Conservation (phyloP, 805 yeast species). For the Ogataea chonburiensis region DNA sequence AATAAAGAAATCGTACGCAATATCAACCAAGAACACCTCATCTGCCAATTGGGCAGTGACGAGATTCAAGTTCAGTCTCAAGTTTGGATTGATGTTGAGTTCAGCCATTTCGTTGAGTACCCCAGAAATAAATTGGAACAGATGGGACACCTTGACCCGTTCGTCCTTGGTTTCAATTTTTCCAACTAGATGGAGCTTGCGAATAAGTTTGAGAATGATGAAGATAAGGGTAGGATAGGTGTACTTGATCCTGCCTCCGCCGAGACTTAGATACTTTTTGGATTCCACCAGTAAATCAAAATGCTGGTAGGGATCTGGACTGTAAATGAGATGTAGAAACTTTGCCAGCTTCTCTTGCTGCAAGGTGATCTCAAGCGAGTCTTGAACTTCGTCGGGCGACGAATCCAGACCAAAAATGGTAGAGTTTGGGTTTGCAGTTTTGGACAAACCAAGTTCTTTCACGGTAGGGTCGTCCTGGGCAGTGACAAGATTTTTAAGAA, state of each 20-base stretch:
- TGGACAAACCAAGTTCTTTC: conserved; percentile 39
- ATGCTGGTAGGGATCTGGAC: conserved; percentile 45
- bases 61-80: conserved; percentile 50
- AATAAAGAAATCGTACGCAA: conserved; percentile 83
- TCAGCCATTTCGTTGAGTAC: conserved; percentile 65
- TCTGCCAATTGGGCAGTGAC: conserved; percentile 77
- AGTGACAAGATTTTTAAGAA: conserved; percentile 54
- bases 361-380: conserved; percentile 37
- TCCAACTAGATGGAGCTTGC: conserved; percentile 40
- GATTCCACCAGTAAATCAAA: conserved; percentile 46
- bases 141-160: conserved; percentile 24
- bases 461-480: conserved; percentile 30
- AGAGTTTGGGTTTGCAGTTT: conserved; percentile 13
- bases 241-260: conserved; percentile 54
- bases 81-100: conserved; percentile 30
- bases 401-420: conserved; percentile 30
- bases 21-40: conserved; percentile 65
- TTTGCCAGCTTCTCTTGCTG: conserved; percentile 67
- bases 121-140: conserved; percentile 74
- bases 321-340: conserved; percentile 61
- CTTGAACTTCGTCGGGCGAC: conserved; percentile 26
- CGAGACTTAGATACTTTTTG: conserved; percentile 50
- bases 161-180: conserved; percentile 25
- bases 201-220: conserved; percentile 56
- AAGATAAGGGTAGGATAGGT: conserved; percentile 78